Base-by-base conservation (phyloP, 2,329 filamentous ascomycete species). In the Xylaria polymorpha region DNA sequence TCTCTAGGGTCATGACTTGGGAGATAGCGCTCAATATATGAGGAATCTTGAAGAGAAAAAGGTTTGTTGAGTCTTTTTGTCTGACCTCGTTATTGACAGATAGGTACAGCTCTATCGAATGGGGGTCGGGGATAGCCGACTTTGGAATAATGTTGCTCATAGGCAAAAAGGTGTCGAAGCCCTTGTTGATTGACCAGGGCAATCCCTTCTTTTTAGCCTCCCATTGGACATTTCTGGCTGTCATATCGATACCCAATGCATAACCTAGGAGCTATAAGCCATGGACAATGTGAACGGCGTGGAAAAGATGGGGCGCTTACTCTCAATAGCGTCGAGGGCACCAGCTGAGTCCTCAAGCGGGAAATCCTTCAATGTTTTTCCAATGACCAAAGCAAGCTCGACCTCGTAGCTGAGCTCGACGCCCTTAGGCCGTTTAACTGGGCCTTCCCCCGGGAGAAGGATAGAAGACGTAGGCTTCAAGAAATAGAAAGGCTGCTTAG, bases 401-500 rank as follows among this genome's bases (percentile, higher is more conserved):
- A 99, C 91, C 84, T 99, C 96, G 83, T 94, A 97, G 84, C 98
- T 95, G 77, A 98, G 85, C 75, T 90, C 91, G 48, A 97, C 91
- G 72, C 95, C 95, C 76, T 86, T 88, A 51, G 96, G 96, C 53
- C 92, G 89, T 74, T 97, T 86, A 57, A 97, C 90, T 3, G 94
- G 91, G 0, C 94, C 94, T 66, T 90, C 87, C 35, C 89, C 88
- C 0, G 94, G 94, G 25, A 92, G 86, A 4, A 98, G 87, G 75
- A 99, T 93, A 3, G 94, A 93, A 48, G 92, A 93, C 0, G 94
- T 84, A 1, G 96, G 96, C 86, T 99, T 99, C 75, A 98, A 88
- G 87, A 99, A 99, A 90, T 98, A 99, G 84, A 99, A 98, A 32
- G 96, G 96, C 82, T 98, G 94, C 81, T 96, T 97, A 60, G 96